Evolutionary conservation across 805 yeast genomes (phyloP), one percentile per base, ranked within the genome.

Genomic region (Saccharomycopsis amapae): DNA sequence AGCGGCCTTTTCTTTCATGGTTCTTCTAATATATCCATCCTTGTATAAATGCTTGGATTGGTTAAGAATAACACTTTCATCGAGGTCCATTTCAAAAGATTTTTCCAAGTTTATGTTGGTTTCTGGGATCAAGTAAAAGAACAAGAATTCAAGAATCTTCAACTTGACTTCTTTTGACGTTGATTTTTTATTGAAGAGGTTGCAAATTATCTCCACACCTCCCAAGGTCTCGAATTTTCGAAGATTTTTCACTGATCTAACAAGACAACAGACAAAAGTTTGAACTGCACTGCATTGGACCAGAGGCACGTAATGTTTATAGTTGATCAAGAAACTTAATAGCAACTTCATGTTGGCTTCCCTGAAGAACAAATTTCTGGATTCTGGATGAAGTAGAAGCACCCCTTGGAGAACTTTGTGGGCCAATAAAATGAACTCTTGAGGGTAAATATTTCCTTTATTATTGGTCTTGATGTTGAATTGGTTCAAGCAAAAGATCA

Each of bases 51-150:
- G 28, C 35, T 33, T 45, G 4, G 48, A 41, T 17, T 49, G 50
- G 24, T 51, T 50, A 4, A 54, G 46, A 7, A 47, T 42, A 35
- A 47, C 48, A 24, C 40, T 32, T 40, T 49, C 55, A 26, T 53
- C 49, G 7, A 49, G 40, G 18, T 50, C 31, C 50, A 44, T 30
- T 5, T 46, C 45, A 25, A 39, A 43, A 2, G 52, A 42, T 23
- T 47, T 45, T 35, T 49, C 55, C 9, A 46, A 38, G 15, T 44
- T 48, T 2, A 48, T 38, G 15, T 50, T 44, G 1, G 72, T 62
- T 58, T 81, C 90, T 10, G 86, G 87, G 6, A 76, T 68, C 45
- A 83, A 61, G 56, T 83, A 82, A 57, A 81, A 79, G 45, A 82
- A 74, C 43, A 83, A 62, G 58, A 82, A 83, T 62, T 83, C 89